Conservation (phyloP, 129 eudicot genomes). For the Flaveria trinervia region DNA sequence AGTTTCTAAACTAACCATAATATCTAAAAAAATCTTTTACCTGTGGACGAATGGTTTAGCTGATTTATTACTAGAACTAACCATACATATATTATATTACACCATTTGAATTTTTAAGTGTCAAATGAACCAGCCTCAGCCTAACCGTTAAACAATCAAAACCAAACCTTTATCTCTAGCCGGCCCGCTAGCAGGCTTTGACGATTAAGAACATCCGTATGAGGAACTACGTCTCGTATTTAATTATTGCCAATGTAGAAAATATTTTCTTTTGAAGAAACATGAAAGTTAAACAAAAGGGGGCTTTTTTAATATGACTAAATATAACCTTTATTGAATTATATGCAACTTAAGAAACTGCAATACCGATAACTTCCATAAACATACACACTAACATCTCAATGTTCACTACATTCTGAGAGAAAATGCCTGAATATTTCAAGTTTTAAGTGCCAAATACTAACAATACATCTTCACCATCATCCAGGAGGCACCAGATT, state of each 20-base stretch:
- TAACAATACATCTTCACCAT: conserved; percentile 23
- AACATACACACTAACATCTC: conserved; percentile 7
- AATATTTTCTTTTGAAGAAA: not conserved
- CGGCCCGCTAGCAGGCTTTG: too few relatives aligned
- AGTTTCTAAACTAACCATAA: too few relatives aligned
- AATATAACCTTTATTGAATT: not conserved
- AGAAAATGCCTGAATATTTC: not conserved
- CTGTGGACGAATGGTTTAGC: too few relatives aligned
- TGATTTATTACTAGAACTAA: too few relatives aligned
- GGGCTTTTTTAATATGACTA: not conserved
- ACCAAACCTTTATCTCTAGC: too few relatives aligned
- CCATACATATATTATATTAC: too few relatives aligned
- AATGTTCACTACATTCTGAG: not conserved
- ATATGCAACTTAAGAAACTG: not conserved
- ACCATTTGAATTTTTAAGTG: too few relatives aligned
- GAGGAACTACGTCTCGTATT: not conserved
- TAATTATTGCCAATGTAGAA: not conserved
- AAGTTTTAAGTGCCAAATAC: not conserved
- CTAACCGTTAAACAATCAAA: too few relatives aligned
- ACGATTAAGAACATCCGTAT: too few relatives aligned
- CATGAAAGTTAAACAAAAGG: not conserved
- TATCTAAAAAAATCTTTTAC: too few relatives aligned
- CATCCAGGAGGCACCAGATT: conserved; percentile 26
- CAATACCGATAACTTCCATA: not conserved
- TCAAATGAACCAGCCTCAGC: too few relatives aligned